Base-by-base conservation (phyloP, 805 yeast genomes). In the Groenewaldozyma salmanticensis region DNA sequence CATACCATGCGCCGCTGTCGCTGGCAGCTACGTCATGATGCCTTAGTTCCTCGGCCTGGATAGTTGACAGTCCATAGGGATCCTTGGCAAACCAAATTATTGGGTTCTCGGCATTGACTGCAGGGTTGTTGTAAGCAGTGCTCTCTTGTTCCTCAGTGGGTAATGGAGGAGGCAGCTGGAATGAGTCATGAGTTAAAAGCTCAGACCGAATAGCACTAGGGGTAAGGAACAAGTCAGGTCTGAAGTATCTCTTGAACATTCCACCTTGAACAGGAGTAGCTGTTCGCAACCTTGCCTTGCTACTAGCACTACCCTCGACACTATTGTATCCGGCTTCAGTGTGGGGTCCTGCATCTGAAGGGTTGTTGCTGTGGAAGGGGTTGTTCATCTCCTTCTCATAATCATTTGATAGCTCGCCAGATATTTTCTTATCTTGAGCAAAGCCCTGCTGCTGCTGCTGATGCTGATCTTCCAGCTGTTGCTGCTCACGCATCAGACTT, bases 41-140 rank as follows among this genome's bases (percentile, higher is more conserved):
- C 7, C 53, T 52, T 39, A 84, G 69, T 33, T 74, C 66, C 31
- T 70, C 71, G 18, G 82, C 77, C 52, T 79, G 77, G 11, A 54
- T 57, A 1, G 67, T 62, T 1, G 95, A 81, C 51, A 85, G 72
- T 1, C 97, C 97, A 73, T 77, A 75, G 6, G 84, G 80, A 59
- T 90, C 98, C 43, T 67, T 66, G n/a, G 96, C 94, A 53, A 90
- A 75, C 98, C 98, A 90, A 17, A 90, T 64, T n/a, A 69, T 67
- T 1, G 95, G 94, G 51, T 83, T 72, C 35, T 67, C 59, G 0
- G 80, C 80, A 21, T 75, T 65, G 15, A 80, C 77, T 4, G 80
- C 83, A 2, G 96, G 96, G 54, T 71, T 73, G 53, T 77, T 75
- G 61, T 80, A 90, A 0, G 95, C 92, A 47, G 73, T 76, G 38